Percentiles rank a stretch among this genome's conserved stretches.
Conservation (phyloP, 176 grass and related monocot species). For the Zea luxurians region DNA sequence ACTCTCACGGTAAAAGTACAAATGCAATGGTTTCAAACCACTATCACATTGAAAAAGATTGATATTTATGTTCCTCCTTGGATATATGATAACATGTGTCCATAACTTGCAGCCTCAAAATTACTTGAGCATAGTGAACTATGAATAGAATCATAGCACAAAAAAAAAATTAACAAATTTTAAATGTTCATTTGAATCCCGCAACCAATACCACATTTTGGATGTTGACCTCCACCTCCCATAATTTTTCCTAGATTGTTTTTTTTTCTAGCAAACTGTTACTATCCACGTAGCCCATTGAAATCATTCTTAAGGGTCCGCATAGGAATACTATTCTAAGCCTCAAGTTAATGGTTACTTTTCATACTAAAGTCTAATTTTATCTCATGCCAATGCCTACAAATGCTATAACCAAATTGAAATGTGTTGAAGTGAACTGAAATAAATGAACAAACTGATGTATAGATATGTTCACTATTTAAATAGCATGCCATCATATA, state of each 20-base stretch:
- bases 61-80: not conserved
- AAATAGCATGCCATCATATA: conserved; percentile 14
- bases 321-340: not conserved
- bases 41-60: not conserved
- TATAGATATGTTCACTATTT: conserved; percentile 3
- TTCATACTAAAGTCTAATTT: conserved; percentile 11
- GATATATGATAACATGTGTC: not conserved
- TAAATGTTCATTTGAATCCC: not conserved
- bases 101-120: not conserved
- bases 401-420: conserved; percentile 1
- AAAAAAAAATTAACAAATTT: not conserved
- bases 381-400: conserved; percentile 19
- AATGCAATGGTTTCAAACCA: not conserved
- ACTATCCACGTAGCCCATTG: conserved; percentile 8
- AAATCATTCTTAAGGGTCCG: not conserved
- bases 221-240: not conserved
- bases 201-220: conserved; percentile 16
- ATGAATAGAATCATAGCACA: not conserved
- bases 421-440: conserved; percentile 14
- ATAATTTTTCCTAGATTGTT: not conserved
- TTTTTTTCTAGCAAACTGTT: conserved; percentile 19
- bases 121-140: not conserved
- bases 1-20: not conserved
- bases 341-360: not conserved
- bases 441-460: conserved; percentile 5